Conservation (phyloP, 495 filamentous ascomycete genomes). For the Penicillium cataractarum region DNA sequence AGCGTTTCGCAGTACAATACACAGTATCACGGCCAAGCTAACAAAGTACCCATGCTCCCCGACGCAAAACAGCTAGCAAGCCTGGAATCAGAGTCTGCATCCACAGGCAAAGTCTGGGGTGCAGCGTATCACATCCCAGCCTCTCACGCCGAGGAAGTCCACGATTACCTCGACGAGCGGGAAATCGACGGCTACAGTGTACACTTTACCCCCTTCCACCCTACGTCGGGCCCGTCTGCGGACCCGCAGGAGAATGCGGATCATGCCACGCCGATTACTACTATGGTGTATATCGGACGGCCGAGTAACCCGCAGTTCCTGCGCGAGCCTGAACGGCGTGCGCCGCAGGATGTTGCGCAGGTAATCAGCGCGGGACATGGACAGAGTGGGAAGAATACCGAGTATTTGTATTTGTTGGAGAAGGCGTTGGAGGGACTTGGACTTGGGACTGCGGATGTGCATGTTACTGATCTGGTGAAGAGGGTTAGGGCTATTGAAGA, state of each 20-base stretch:
- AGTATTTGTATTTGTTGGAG: conserved; percentile 87
- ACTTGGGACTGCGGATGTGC: conserved; percentile 77
- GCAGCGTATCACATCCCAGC: conserved; percentile 87
- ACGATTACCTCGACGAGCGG: conserved; percentile 89
- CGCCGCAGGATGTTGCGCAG: conserved; percentile 78
- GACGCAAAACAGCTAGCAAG: conserved; percentile 37
- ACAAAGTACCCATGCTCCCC: not conserved
- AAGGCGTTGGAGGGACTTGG: conserved; percentile 74
- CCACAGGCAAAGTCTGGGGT: conserved; percentile 78
- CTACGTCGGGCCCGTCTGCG: conserved; percentile 38
- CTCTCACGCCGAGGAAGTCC: conserved; percentile 75
- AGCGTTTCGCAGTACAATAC: not conserved
- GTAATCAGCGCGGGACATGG: conserved; percentile 79
- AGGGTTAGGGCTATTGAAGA: conserved; percentile 49
- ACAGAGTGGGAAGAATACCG: conserved; percentile 86
- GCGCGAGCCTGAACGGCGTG: conserved; percentile 63
- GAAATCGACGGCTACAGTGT: conserved; percentile 97
- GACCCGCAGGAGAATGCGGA: not conserved
- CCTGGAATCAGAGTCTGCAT: conserved; percentile 40
- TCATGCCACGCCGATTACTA: conserved; percentile 44
- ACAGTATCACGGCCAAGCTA: not conserved
- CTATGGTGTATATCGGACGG: conserved; percentile 92
- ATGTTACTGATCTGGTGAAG: conserved; percentile 64
- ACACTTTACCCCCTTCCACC: conserved; percentile 82
- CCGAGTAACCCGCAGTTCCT: conserved; percentile 94